Percentiles rank a stretch among this genome's conserved stretches.
phyloP scores from a whole-genome alignment of 2,329 filamentous ascomycete species.

The Aspergillus sp. region DNA sequence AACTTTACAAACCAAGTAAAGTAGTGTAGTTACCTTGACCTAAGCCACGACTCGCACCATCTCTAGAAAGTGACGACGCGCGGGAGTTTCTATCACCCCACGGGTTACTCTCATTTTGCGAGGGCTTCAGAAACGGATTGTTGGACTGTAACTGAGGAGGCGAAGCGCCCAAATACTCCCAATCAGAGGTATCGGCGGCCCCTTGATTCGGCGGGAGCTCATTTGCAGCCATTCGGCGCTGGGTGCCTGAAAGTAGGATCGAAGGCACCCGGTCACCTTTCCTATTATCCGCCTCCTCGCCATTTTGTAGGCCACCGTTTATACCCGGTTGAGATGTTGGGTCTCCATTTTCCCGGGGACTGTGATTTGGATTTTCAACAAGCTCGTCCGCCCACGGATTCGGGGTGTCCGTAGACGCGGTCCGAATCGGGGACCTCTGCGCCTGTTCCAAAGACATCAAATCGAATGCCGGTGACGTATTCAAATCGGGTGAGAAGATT shows the following conservation, averaged over 20 bases:
- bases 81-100: constrained; percentile 20
- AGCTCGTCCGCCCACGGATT: constrained; percentile 35
- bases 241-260: constrained; percentile 23
- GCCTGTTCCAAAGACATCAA: constrained; percentile 40
- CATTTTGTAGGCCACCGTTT: constrained; percentile 3
- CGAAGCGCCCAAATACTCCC: constrained; percentile 21
- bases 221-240: constrained; percentile 22
- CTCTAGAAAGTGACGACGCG: constrained; percentile 20
- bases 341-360: constrained; percentile 7
- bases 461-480: constrained; percentile 39
- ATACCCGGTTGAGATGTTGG: constrained; percentile 7
- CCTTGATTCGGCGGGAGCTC: constrained; percentile 18
- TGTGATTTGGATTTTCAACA: constrained; percentile 21
- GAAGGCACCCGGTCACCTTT: constrained; percentile 21
- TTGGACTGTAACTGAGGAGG: constrained; percentile 38
- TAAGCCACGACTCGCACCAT: constrained; percentile 26
- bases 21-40: constrained; percentile 29
- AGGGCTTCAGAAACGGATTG: constrained; percentile 40
- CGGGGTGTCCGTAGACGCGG: constrained; percentile 26
- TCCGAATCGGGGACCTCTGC: constrained; percentile 35
- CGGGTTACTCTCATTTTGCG: constrained; percentile 22
- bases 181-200: constrained; percentile 14
- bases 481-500: constrained; percentile 38
- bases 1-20: background rate
- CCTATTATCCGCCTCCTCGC: constrained; percentile 4